Evolutionary conservation across 2,329 filamentous ascomycete species (phyloP).

Genomic region (Calonectria naviculata): DNA sequence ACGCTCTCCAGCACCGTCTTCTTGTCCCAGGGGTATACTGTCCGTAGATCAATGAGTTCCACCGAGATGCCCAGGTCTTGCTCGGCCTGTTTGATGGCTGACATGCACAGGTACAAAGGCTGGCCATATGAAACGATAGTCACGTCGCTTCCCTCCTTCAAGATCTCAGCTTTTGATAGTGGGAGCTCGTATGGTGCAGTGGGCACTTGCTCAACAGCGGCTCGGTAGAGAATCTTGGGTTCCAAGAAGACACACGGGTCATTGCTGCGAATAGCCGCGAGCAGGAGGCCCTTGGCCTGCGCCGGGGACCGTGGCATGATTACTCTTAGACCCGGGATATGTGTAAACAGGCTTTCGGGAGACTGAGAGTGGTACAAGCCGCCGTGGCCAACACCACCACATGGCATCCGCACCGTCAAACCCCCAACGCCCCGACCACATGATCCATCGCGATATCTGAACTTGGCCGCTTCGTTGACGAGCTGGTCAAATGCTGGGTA

Average conservation of each 20-base stretch:
- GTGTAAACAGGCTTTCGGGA: conserved; percentile 88
- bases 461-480: conserved; percentile 93
- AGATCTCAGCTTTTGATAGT: conserved; percentile 84
- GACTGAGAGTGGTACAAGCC: conserved; percentile 90
- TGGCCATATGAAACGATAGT: conserved; percentile 92
- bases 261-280: conserved; percentile 81
- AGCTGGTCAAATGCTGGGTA: conserved; percentile 95
- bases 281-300: conserved; percentile 88
- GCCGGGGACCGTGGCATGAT: conserved; percentile 87
- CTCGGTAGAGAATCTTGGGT: conserved; percentile 91
- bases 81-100: conserved; percentile 79
- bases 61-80: conserved; percentile 80
- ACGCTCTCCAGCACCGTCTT: conserved; percentile 84
- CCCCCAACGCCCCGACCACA: conserved; percentile 75
- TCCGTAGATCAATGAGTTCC: conserved; percentile 89
- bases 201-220: conserved; percentile 91
- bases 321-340: conserved; percentile 86
- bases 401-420: conserved; percentile 90
- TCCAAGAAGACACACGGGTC: conserved; percentile 96
- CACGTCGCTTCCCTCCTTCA: conserved; percentile 83
- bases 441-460: conserved; percentile 78
- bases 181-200: conserved; percentile 84
- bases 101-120: conserved; percentile 84
- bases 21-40: conserved; percentile 93
- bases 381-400: conserved; percentile 89